Evolutionary conservation across 768 basidiomycete genomes (phyloP).

Genomic region (Tylopilus subfusipes): DNA sequence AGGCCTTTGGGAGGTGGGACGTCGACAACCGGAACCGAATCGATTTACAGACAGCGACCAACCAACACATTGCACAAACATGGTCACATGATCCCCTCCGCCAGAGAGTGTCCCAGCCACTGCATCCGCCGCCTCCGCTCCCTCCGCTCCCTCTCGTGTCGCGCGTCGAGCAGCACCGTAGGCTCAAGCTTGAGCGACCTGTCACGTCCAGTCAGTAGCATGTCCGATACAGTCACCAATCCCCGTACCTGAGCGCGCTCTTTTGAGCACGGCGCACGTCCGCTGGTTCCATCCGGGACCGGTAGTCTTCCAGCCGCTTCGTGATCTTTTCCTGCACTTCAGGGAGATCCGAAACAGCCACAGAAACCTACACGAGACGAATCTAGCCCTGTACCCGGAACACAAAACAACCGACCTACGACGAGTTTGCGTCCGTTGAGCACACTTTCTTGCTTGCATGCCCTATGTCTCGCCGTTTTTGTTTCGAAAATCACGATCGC

Average conservation of each 20-base stretch:
- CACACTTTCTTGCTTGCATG: slow-evolving; percentile 39
- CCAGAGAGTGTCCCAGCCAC: slow-evolving; percentile 16
- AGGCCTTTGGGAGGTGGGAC: no score
- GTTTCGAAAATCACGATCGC: slow-evolving; percentile 48
- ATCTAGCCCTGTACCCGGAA: not conserved
- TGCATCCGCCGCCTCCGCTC: slow-evolving; percentile 4
- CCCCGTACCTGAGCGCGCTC: slow-evolving; percentile 23
- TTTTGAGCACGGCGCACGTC: slow-evolving; percentile 21
- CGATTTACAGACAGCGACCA: no score
- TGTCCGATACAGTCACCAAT: not conserved
- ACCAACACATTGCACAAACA: not conserved
- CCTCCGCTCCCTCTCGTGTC: not conserved
- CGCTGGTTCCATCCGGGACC: slow-evolving; percentile 10
- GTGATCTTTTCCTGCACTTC: slow-evolving; percentile 31
- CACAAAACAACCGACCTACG: slow-evolving; percentile 32
- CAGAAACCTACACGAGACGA: slow-evolving; percentile 22
- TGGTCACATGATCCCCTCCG: slow-evolving; percentile 17
- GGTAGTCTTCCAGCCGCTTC: slow-evolving; percentile 25
- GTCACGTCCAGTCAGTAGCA: slow-evolving; percentile 3
- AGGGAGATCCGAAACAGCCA: slow-evolving; percentile 31
- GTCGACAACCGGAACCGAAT: no score
- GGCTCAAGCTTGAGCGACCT: slow-evolving; percentile 28
- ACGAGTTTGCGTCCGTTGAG: slow-evolving; percentile 40
- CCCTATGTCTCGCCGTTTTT: slow-evolving; percentile 35
- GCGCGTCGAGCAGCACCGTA: slow-evolving; percentile 24